Evolutionary conservation across 805 yeast species (phyloP).

Genomic region (Metschnikowia reukaufii): DNA sequence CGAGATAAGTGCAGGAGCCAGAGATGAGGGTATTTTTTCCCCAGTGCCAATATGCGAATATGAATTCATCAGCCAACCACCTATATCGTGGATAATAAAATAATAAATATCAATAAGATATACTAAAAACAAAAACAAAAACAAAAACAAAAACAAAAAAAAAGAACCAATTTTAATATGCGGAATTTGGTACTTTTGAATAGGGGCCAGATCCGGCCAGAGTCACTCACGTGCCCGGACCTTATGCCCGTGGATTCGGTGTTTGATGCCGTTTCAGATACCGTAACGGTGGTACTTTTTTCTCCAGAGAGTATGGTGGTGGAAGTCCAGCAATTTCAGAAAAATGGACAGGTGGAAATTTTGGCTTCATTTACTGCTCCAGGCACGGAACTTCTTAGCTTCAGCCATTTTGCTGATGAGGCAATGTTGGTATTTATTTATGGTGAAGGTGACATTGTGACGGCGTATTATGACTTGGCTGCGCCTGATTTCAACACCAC

Average conservation of each 20-base stretch:
- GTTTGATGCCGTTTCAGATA: slow-evolving; percentile 74
- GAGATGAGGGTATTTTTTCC: too few species aligned
- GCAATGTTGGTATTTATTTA: slow-evolving; percentile 66
- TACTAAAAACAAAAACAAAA: too few species aligned
- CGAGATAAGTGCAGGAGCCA: too few species aligned
- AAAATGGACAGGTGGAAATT: slow-evolving; percentile 55
- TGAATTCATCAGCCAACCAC: too few species aligned
- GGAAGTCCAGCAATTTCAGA: slow-evolving; percentile 77
- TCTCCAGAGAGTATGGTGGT: slow-evolving; percentile 51
- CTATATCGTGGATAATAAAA: too few species aligned
- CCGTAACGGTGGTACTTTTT: slow-evolving; percentile 63
- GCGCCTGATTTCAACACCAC: slow-evolving; percentile 43
- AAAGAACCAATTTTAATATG: slow-evolving; percentile 28
- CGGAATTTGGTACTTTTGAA: slow-evolving; percentile 53
- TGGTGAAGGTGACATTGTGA: slow-evolving; percentile 71
- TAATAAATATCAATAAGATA: too few species aligned
- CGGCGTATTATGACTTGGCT: slow-evolving; percentile 60
- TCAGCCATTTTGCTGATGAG: slow-evolving; percentile 70
- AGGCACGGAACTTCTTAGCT: slow-evolving; percentile 44
- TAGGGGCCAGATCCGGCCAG: slow-evolving; percentile 51
- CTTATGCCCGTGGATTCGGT: slow-evolving; percentile 51
- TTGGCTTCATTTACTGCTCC: slow-evolving; percentile 63
- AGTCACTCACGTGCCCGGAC: slow-evolving; percentile 64
- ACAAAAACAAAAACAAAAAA: background rate
- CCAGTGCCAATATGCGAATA: too few species aligned